A percentile compares a stretch with the other conserved stretches of the same genome.
These are phyloP conservation scores for Beverwykella pulmonaria DNA, from an alignment of 495 filamentous ascomycete species.

Conservation along the genomic window DNA sequence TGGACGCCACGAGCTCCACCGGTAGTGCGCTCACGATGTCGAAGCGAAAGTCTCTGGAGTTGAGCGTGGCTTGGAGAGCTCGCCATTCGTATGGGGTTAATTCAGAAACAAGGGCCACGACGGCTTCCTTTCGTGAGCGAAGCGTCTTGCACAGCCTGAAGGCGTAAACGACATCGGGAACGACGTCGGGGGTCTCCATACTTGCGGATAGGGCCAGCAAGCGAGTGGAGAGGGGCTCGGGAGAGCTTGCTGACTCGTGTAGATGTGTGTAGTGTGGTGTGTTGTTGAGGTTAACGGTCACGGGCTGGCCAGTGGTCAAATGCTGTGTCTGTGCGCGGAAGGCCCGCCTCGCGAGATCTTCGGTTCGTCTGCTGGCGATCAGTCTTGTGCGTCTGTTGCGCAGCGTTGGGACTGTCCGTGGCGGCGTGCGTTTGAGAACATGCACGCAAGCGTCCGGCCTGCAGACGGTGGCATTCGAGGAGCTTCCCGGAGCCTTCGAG, in stretches of 20 bases:
- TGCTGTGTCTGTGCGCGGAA: no score
- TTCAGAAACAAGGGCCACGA: conserved; percentile 16
- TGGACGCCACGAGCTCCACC: conserved; percentile 23
- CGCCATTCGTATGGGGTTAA: conserved; percentile 28
- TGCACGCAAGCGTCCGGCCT: conserved; percentile 11
- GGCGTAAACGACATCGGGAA: conserved; percentile 6
- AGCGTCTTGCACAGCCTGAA: conserved; percentile 2
- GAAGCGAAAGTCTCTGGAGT: conserved; percentile 14
- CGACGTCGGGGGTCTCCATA: not conserved
- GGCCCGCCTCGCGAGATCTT: no score
- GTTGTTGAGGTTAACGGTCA: not conserved
- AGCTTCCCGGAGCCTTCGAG: no score
- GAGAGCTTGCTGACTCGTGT: not conserved
- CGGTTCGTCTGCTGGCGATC: no score
- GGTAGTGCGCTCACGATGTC: conserved; percentile 35
- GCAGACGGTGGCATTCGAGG: not conserved
- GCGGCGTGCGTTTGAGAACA: conserved; percentile 24
- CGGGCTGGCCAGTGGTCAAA: not conserved
- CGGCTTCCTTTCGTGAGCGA: conserved; percentile 3
- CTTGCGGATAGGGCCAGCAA: no score
- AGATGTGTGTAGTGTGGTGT: no score
- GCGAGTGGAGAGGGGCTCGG: not conserved
- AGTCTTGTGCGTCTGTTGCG: not conserved
- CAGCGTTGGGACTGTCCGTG: not conserved
- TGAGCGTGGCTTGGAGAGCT: conserved; percentile 2